Conservation (phyloP, 192 early-diverging fungal genomes). For the Coemansia reversa region DNA sequence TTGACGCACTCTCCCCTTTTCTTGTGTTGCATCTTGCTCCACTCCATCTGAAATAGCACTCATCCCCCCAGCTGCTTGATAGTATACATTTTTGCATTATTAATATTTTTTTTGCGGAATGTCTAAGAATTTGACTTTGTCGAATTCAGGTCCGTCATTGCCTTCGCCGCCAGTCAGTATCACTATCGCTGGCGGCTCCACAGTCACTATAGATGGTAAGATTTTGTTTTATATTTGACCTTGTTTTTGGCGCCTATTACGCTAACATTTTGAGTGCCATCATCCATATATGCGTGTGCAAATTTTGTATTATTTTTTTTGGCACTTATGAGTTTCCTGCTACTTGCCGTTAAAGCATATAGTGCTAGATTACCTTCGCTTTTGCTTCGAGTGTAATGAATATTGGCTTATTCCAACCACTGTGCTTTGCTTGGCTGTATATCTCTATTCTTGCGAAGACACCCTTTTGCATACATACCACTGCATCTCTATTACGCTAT, state of each 20-base stretch:
- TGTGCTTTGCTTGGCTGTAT: too few relatives aligned
- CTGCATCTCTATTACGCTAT: too few relatives aligned
- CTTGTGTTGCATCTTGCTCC: neutral
- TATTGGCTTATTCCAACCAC: neutral
- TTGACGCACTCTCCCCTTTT: constrained; percentile 1
- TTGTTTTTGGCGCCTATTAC: neutral
- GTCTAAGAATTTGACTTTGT: constrained; percentile 24
- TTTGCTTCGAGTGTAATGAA: neutral
- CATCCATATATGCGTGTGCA: constrained; percentile 7
- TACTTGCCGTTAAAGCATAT: too few relatives aligned
- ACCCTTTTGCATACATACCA: too few relatives aligned
- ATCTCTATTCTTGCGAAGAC: too few relatives aligned
- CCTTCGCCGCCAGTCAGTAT: constrained; percentile 35
- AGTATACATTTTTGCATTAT: constrained; percentile 8
- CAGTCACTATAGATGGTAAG: constrained; percentile 45
- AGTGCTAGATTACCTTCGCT: neutral
- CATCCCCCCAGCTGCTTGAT: too few relatives aligned
- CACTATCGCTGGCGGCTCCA: constrained; percentile 29
- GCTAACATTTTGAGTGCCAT: neutral
- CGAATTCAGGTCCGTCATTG: constrained; percentile 42
- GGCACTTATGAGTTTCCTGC: neutral
- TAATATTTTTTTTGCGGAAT: constrained; percentile 22
- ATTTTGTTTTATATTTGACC: neutral
- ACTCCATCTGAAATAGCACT: neutral
- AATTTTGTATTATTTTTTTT: neutral